Base-by-base conservation (phyloP, 495 filamentous ascomycete species). In the Hypoxylon perforatum region DNA sequence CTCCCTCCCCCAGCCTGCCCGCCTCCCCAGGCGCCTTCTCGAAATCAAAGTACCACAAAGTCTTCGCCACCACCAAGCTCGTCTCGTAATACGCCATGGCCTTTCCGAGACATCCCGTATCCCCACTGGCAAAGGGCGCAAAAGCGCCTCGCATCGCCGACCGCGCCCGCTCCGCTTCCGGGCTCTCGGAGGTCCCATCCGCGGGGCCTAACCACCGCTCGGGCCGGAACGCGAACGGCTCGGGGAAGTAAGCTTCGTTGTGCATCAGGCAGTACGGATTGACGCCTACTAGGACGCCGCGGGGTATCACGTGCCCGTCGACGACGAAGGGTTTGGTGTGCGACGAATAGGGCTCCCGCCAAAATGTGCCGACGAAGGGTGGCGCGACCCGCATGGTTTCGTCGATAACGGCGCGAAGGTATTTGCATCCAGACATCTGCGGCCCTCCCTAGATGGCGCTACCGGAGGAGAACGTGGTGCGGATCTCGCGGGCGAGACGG, bases 321-420 rank as follows among this genome's bases (percentile, higher is more conserved):
- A 77, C 48, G 4, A 57, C 35, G 17, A 65, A 52, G 11, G 4
- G 39, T 15, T 42, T 15, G 12, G 12, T 42, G 15, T 42, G 15
- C 15, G 39, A 42, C 5, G 39, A 42, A 42, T 56, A 30, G 10
- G 14, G 38, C 52, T 78, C 68, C 2, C 87, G 80, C 8, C 82
- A 81, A 0, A 87, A 69, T 0, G 75, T 66, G 15, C 75, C 77
- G 1, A 70, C 58, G 0, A 85, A 81, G 2, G 85, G 73, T 11
- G 86, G 86, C 1, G 79, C 76, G 38, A 89, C 67, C 15, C 88
- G 82, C 70, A 90, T 73, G 4, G 82, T 66, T 61, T 90, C 88
- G 61, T 89, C 85, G 63, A 89, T 82, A 63, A 80, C 75, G 4
- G 76, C 77, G 23, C 73, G 76, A 3, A 74, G 70, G 56, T 83